phyloP scores from a whole-genome alignment of 2,329 filamentous ascomycete genomes.

The Neopestalotiopsis rosae region DNA sequence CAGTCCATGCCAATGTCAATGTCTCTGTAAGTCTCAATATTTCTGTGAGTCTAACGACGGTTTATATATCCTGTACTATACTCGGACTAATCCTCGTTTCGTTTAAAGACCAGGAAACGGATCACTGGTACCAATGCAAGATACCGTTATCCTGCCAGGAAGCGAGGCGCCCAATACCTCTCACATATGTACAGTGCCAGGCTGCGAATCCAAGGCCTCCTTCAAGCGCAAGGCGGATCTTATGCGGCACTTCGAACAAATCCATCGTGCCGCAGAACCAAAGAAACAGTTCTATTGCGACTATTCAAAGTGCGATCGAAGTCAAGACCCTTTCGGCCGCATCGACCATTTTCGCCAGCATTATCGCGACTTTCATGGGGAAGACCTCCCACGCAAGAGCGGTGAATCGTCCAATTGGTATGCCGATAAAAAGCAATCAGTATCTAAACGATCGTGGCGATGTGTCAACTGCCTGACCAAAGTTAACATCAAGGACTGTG shows the following conservation, averaged over 20 bases:
- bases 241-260: conserved; percentile 56
- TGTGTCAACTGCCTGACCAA: conserved; percentile 58
- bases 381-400: conserved; percentile 44
- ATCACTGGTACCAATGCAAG: no score
- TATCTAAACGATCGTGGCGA: conserved; percentile 55
- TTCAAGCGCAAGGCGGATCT: conserved; percentile 62
- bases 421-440: conserved; percentile 46
- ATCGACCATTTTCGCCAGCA: conserved; percentile 64
- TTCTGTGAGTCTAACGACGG: background rate
- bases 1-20: background rate
- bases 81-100: no score
- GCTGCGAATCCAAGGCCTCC: conserved; percentile 46
- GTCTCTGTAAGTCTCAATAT: no score
- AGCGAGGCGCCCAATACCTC: background rate
- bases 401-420: conserved; percentile 37
- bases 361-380: conserved; percentile 59
- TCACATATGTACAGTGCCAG: background rate
- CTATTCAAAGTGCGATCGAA: conserved; percentile 54
- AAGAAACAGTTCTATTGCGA: conserved; percentile 56
- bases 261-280: conserved; percentile 47
- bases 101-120: no score
- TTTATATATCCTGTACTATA: no score
- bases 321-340: conserved; percentile 53
- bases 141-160: no score
- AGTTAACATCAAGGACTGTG: conserved; percentile 45